These are phyloP conservation scores for Paramecium primaurelia DNA, from an alignment of 73 alveolate genomes.

Conservation along the genomic window DNA sequence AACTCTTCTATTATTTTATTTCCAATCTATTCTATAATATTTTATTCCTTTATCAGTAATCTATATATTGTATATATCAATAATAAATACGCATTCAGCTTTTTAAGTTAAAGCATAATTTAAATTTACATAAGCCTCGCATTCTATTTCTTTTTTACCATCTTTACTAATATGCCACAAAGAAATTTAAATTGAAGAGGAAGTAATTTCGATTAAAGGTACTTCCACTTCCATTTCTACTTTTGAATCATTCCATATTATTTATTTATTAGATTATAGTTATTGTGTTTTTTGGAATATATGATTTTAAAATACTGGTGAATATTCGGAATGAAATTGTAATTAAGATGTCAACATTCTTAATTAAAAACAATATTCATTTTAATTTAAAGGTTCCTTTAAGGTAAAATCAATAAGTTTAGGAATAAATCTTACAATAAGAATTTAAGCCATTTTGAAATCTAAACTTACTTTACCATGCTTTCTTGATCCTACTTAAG, in stretches of 20 bases:
- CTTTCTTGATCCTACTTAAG: background rate
- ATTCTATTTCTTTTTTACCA: background rate
- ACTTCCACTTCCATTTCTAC: slow-evolving; percentile 25
- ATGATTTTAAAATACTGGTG: background rate
- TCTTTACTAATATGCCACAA: background rate
- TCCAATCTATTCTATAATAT: background rate
- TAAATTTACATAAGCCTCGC: slow-evolving; percentile 3
- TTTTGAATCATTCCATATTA: background rate
- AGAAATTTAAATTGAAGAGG: slow-evolving; percentile 4
- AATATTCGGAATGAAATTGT: background rate
- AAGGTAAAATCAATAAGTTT: background rate
- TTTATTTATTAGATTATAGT: background rate
- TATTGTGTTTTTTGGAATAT: background rate
- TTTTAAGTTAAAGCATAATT: background rate
- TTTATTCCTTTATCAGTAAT: slow-evolving; percentile 4
- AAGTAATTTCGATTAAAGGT: slow-evolving; percentile 21
- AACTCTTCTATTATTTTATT: background rate
- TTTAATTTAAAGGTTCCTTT: background rate
- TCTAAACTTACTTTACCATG: slow-evolving; percentile 9
- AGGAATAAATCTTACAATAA: background rate
- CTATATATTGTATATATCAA: background rate
- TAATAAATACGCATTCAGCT: background rate
- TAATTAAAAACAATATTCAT: background rate
- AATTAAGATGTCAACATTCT: background rate
- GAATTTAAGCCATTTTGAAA: slow-evolving; percentile 42